Base-by-base conservation (phyloP, 140 eudicot genomes). In the Stevia rebaudiana region DNA sequence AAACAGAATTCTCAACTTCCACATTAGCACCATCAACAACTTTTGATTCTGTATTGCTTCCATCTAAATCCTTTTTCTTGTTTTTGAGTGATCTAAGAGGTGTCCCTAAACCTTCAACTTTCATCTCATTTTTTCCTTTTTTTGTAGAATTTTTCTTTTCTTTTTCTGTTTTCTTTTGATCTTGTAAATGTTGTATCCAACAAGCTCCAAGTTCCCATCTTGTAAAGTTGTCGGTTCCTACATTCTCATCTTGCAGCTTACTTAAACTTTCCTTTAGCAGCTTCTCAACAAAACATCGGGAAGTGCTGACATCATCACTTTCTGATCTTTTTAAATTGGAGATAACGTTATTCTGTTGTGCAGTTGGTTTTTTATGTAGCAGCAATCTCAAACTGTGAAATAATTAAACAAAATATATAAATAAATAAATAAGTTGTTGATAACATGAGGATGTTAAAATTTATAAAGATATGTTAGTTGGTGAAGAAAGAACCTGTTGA, bases 171-270 rank as follows among this genome's bases (percentile, higher is more conserved):
- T 85, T 94, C 74, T 86, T 86, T 82, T 94, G 97, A 73, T 94
- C 99, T 80, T 88, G 99, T 67, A 94, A 82, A 82, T 94, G 99
- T 63, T 94, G 99, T 70, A 94, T 86, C 99, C 99, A 94, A 72
- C 99, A 94, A 47, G 97, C 99, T 65, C 99, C 99, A 75, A 94
- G 97, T 83, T 94, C 99, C 97, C 99, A 94, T 85, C 99, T 94
- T 55, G 88, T 79, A 52, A 85, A 94, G 61, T 68, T 67, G 42
- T 88, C 88, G 64, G 63, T 70, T 61, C 74, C 74, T 18, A 42
- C 61, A 74, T 82, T 65, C 76, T 94, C 95, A 58, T 83, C 90
- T 63, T 86, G 80, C 70, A 94, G 90, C 76, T 88, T 88, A 23
- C 50, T 56, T 57, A 88, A 86, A 71, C 99, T 86, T 22, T 86